A percentile compares a stretch with the other conserved stretches of the same genome.
Evolutionary conservation across 2,329 filamentous ascomycete species (phyloP).

Genomic region (Diaporthe citri): DNA sequence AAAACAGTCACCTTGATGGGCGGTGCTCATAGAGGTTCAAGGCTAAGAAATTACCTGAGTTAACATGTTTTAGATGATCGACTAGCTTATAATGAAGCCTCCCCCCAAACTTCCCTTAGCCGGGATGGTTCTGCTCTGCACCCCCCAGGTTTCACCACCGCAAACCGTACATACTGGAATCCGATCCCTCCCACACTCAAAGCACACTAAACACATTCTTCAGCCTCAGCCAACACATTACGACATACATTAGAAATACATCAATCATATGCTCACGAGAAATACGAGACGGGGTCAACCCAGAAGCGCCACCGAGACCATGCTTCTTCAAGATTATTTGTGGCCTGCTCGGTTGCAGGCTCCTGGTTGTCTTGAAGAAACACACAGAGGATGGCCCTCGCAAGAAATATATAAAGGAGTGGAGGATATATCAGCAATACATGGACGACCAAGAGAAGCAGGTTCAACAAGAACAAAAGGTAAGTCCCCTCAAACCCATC

Average conservation of each 20-base stretch:
- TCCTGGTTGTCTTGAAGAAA: not conserved
- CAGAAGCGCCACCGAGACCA: not conserved
- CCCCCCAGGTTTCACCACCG: not conserved
- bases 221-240: not conserved
- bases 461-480: not conserved
- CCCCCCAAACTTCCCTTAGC: not conserved
- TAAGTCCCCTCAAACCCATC: not conserved
- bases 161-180: not conserved
- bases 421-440: not conserved
- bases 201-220: not conserved
- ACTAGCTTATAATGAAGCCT: not conserved
- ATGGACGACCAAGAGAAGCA: not conserved
- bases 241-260: not conserved
- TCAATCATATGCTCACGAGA: not conserved
- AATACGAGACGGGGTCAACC: not conserved
- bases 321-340: not conserved
- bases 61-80: not conserved
- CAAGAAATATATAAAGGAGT: not conserved
- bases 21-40: not conserved
- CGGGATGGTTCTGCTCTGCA: not conserved
- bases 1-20: not conserved
- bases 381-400: not conserved
- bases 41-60: not conserved
- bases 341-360: not conserved
- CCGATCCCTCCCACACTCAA: not conserved